These are phyloP conservation scores for Neurospora cerealis DNA, from an alignment of 495 filamentous ascomycete species.

Conservation along the genomic window DNA sequence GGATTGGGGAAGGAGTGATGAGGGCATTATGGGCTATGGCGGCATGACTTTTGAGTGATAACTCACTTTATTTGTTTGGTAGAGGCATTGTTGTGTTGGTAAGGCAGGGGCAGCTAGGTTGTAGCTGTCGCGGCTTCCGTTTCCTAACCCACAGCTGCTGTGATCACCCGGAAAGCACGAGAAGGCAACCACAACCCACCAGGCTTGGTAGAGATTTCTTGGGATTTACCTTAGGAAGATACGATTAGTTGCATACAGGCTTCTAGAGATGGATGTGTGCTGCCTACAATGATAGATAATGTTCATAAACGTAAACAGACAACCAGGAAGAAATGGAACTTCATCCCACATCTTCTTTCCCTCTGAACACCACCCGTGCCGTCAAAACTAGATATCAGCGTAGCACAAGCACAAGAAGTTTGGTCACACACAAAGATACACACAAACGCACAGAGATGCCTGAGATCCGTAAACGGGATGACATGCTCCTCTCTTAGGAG, in stretches of 20 bases:
- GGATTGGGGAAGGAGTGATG: not conserved
- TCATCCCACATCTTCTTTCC: not conserved
- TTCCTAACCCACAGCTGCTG: not conserved
- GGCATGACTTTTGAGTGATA: not conserved
- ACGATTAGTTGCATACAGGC: not conserved
- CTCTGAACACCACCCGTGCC: not conserved
- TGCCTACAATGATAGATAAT: not conserved
- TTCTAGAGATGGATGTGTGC: not conserved
- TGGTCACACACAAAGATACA: not conserved
- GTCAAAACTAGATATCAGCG: not conserved
- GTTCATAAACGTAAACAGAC: not conserved
- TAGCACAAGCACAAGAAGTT: not conserved
- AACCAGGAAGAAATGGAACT: not conserved
- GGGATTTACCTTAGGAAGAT: not conserved
- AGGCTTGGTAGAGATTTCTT: not conserved
- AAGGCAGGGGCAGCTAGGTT: not conserved
- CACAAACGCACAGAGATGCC: not conserved
- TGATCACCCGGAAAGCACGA: not conserved
- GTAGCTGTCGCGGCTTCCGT: not conserved
- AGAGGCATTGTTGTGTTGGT: not conserved
- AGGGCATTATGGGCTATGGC: not conserved
- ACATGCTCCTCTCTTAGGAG: not conserved
- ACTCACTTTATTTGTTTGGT: not conserved
- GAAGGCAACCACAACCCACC: not conserved
- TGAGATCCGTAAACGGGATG: not conserved